Evolutionary conservation across 306 rosid genomes (phyloP), one percentile per base, ranked within the genome.

Genomic region (Cicer bijugum): DNA sequence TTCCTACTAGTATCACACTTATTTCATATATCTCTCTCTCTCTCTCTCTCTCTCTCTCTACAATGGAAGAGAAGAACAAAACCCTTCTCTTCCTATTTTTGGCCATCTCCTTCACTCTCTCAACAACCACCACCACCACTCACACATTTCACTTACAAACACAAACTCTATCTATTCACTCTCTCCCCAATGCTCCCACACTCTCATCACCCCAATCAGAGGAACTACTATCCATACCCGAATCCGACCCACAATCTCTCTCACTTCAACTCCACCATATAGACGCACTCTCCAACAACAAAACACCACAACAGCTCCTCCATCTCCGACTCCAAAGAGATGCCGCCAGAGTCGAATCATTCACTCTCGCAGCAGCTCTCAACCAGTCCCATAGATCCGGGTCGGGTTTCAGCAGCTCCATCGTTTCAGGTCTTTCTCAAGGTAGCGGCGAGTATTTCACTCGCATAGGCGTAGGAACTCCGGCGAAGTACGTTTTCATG

Each of bases 381-480:
- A 82, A 82, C 82, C 2, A 16, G n/a, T 56, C 64, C 38, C 66
- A 7, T 35, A 43, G 70, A 37, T 40, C 68, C 58, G 40, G 67
- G 0, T 63, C 78, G 16, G 86, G 81, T 6, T 88, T 93, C 82
- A 89, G 91, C 69, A 87, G 96, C 94, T 93, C 98, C 9, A 74
- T 93, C 40, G 52, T 87, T 20, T 93, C 98, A 1, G 98, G 98
- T 1, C 90, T 91, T 4, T 73, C 92, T 0, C 94, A 89, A 69
- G 98, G 98, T 0, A 91, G 97, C 53, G 98, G 98, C 42, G 98
- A 93, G 80, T 93, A 93, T 83, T 93, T 93, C 94, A 93, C 98
- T 8, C 92, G 98, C 63, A 60, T 93, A 3, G 98, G 98, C 1
- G 92, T 93, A 0, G 98, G 97, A 0, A 89, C 96, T 0, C 98